Conservation (phyloP, 192 early-diverging fungal species). For the Fimicolochytrium jonesii region DNA sequence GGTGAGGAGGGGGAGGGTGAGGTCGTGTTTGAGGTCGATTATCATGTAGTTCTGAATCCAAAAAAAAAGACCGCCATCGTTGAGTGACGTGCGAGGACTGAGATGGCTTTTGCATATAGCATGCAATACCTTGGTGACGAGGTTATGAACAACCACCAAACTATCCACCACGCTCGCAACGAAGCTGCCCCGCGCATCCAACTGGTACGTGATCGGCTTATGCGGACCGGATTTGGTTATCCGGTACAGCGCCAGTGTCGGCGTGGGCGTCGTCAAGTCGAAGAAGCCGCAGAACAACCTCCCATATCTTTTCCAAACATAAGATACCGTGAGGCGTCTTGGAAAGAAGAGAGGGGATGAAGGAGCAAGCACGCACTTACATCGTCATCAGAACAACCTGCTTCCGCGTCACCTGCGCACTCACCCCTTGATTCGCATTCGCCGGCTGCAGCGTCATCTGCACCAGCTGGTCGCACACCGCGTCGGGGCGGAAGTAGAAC, state of each 20-base stretch:
- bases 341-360: neutral
- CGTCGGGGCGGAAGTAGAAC: slow-evolving; percentile 2
- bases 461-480: neutral
- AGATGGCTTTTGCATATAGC: too few relatives aligned
- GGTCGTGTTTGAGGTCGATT: too few relatives aligned
- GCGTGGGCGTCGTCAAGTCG: neutral
- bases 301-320: neutral
- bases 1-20: too few relatives aligned
- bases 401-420: neutral
- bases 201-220: neutral
- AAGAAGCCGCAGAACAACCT: neutral
- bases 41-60: too few relatives aligned
- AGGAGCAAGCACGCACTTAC: neutral
- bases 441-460: neutral
- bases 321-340: neutral
- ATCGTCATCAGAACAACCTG: slow-evolving; percentile 2
- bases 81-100: too few relatives aligned
- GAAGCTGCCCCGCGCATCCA: slow-evolving; percentile 7
- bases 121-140: neutral
- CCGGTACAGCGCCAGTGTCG: neutral
- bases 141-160: slow-evolving; percentile 4
- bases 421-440: neutral
- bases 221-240: neutral
- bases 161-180: slow-evolving; percentile 12
- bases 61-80: too few relatives aligned